Evolutionary conservation across 345 rosid species (phyloP), one percentile per base, ranked within the genome.

Genomic region (Pistacia vera): DNA sequence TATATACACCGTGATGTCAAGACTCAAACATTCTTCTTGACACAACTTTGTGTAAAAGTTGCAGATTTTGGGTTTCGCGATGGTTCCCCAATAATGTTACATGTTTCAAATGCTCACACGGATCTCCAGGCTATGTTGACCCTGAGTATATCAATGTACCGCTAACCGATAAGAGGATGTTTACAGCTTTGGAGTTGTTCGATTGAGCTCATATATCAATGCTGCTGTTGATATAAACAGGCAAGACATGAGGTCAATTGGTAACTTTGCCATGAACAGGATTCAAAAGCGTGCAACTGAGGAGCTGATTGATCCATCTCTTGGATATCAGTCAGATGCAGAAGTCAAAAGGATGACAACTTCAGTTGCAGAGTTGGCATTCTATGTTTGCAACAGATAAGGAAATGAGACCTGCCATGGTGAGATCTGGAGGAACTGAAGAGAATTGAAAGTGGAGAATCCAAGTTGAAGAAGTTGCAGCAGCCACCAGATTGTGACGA

Each of bases 101-200:
- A 91, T 52, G 71, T 91, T 25, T 91, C 93, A 46, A 88, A 92
- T 0, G 88, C 88, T 77, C 96, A 75, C 92, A 91, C 64, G 95
- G 95, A 14, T 89, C 92, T 61, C 90, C 93, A 0, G 96, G 93
- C 49, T 88, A 86, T 49, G 86, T 90, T 36, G 93, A 91, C 46
- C 96, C 93, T 0, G 93, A 91, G n/a, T 91, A 91, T 74, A 90
- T 60, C 86, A 73, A 16, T 85, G 85, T 91, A 90, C 82, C 91
- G 76, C 83, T 91, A n/a, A 91, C 90, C 0, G 85, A 79, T 49
- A 89, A 86, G 82, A 91, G 96, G 96, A 91, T 46, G 93, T 91
- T 0, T 91, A 88, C 46, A 91, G 96, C 82, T 91, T 91, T 36
- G 93, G 91, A 18, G 96, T 91, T n/a, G 93, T 91, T 14, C 85